phyloP scores from a whole-genome alignment of 306 rosid species.

The Prunus kanzakura region DNA sequence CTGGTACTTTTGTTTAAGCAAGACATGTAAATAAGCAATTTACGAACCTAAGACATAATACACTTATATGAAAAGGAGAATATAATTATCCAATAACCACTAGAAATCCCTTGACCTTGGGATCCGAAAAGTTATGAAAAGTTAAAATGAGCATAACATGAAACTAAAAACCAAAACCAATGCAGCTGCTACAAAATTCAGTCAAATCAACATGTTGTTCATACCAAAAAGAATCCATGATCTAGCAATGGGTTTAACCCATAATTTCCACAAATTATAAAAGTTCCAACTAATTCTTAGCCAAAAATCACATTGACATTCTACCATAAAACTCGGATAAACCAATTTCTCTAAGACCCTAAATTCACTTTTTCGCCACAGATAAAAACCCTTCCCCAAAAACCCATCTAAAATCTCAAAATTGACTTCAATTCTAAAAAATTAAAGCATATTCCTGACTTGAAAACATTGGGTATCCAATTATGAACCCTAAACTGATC shows the following conservation, averaged over 20 bases:
- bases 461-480: slow-evolving; percentile 7
- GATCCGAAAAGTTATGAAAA: not conserved
- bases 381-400: not conserved
- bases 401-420: not conserved
- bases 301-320: not conserved
- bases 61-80: not conserved
- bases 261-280: slow-evolving; percentile 4
- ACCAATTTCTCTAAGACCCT: slow-evolving; percentile 8
- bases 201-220: not conserved
- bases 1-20: not conserved
- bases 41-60: not conserved
- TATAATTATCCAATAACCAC: not conserved
- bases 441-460: slow-evolving; percentile 2
- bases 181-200: not conserved
- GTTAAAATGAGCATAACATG: not conserved
- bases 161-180: not conserved
- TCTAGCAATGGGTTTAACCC: not conserved
- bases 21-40: not conserved
- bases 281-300: not conserved
- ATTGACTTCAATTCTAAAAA: slow-evolving; percentile 8
- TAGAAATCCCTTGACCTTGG: not conserved
- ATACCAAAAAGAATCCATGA: not conserved
- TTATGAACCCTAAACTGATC: slow-evolving; percentile 23
- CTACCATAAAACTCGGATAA: not conserved
- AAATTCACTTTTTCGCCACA: slow-evolving; percentile 13